Base-by-base conservation (phyloP, 1,139 yeast genomes). In the Candida smagusa region DNA sequence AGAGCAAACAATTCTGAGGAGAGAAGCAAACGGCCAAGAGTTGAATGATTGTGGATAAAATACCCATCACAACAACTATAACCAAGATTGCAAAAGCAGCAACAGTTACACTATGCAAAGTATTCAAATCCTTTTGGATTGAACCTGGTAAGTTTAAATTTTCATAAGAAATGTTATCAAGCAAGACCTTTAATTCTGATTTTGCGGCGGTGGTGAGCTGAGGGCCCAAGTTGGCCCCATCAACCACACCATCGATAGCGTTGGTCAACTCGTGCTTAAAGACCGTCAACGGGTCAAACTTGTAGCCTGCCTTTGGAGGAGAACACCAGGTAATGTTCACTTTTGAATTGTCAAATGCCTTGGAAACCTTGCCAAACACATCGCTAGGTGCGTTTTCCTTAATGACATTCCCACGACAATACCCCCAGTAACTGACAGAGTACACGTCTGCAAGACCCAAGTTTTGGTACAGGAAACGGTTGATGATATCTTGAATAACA, bases 361-460 rank as follows among this genome's bases (percentile, higher is more conserved):
- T 44, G 35, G 51, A 40, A 19, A 44, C 39, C 21, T 40, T 36
- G n/a, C 46, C 49, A 19, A 48, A 34, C 12, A 33, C 30, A 9
- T 19, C 34, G 12, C 7, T 22, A 4, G 23, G 24, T 19, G 31
- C 23, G 29, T 30, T 21, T 28, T 31, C n/a, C 22, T 33, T 6
- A 13, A 50, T 44, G 22, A 52, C 48, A 3, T 44, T 40, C 19
- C 90, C 92, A 48, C 72, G 65, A 59, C 95, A 85, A 61, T 82
- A 84, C 24, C 89, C 90, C 79, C 89, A 84, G 54, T 74, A 69
- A 33, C 88, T 79, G 30, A 83, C 63, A 11, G 81, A 70, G 54
- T 83, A 84, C 22, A 79, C 76, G 35, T 78, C 79, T 6, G 84
- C 65, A 24, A 84, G 59, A 1, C 87, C 86, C 32, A 78, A 52